Evolutionary conservation across 2,329 filamentous ascomycete species (phyloP).

Genomic region (Fusarium phyllophilum): DNA sequence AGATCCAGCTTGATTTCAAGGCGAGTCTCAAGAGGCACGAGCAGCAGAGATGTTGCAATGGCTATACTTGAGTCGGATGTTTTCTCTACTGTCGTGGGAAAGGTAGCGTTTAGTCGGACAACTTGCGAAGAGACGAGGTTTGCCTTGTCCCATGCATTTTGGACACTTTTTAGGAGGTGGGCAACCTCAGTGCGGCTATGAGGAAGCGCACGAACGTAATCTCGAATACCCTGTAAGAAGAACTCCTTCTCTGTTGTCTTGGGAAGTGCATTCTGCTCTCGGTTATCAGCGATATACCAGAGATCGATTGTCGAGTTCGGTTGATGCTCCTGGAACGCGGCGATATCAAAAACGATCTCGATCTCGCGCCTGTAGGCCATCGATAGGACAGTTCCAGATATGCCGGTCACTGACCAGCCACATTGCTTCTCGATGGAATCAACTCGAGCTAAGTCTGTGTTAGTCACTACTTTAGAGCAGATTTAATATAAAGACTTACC

Average conservation of each 20-base stretch:
- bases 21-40: constrained; percentile 74
- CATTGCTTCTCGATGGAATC: constrained; percentile 71
- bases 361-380: constrained; percentile 79
- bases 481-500: constrained; percentile 56
- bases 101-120: constrained; percentile 68
- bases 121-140: constrained; percentile 68
- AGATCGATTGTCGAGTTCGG: constrained; percentile 71
- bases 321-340: constrained; percentile 63
- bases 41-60: constrained; percentile 69
- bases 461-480: constrained; percentile 42
- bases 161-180: constrained; percentile 68
- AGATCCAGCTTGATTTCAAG: constrained; percentile 71
- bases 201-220: constrained; percentile 70
- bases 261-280: constrained; percentile 63
- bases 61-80: constrained; percentile 72
- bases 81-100: constrained; percentile 71
- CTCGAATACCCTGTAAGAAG: constrained; percentile 77
- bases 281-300: constrained; percentile 72
- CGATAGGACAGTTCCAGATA: constrained; percentile 70
- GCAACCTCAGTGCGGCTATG: constrained; percentile 67
- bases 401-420: constrained; percentile 78
- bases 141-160: constrained; percentile 73
- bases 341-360: constrained; percentile 76
- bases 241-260: constrained; percentile 76
- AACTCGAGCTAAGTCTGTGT: constrained; percentile 67